Evolutionary conservation across 2,329 filamentous ascomycete species (phyloP).

Genomic region (Aspergillus aculeatinus): DNA sequence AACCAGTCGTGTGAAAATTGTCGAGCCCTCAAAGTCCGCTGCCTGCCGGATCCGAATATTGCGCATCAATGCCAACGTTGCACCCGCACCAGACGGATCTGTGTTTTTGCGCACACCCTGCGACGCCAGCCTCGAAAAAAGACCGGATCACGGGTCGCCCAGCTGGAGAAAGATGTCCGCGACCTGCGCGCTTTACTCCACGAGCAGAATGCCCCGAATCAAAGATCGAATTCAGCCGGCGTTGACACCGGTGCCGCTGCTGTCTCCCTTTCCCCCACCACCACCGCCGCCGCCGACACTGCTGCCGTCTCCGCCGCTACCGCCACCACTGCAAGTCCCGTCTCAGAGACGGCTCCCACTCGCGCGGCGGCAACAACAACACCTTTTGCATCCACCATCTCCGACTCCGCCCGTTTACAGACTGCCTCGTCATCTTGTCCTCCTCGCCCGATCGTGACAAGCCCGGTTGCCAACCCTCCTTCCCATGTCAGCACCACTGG

Average conservation of each 20-base stretch:
- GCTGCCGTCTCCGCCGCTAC: background rate
- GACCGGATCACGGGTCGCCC: slow-evolving; percentile 4
- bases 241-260: background rate
- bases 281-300: background rate
- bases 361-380: background rate
- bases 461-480: background rate
- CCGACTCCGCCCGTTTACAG: background rate
- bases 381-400: background rate
- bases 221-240: background rate
- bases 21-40: slow-evolving; percentile 4
- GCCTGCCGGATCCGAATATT: slow-evolving; percentile 2
- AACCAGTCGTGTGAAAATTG: slow-evolving; percentile 8
- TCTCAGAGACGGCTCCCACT: background rate
- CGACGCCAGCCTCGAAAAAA: slow-evolving; percentile 5
- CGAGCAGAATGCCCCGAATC: background rate
- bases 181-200: slow-evolving; percentile 1
- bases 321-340: background rate
- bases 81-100: slow-evolving; percentile 2
- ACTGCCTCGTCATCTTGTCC: background rate
- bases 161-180: slow-evolving; percentile 2
- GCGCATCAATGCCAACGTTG: slow-evolving; percentile 4
- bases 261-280: background rate
- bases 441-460: background rate
- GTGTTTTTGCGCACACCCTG: slow-evolving; percentile 5
- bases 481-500: background rate